A percentile compares a stretch with the other conserved stretches of the same genome.
These are phyloP conservation scores for Claviceps paspali DNA, from an alignment of 2,329 filamentous ascomycete genomes.

Conservation along the genomic window DNA sequence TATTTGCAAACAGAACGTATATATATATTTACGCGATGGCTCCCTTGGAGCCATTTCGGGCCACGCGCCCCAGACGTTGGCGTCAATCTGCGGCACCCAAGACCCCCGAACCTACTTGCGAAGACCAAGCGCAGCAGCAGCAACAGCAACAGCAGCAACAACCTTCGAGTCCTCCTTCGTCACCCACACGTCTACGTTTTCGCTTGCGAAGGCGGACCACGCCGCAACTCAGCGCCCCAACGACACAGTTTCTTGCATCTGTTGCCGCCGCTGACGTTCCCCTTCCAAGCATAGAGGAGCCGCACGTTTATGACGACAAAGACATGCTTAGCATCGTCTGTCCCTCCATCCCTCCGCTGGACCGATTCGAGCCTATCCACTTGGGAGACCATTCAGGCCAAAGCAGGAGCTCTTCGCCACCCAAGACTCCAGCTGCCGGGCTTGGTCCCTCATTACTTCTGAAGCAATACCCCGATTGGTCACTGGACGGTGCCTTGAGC, in stretches of 20 bases:
- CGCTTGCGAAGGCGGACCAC: conserved; percentile 39
- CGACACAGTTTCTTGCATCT: conserved; percentile 51
- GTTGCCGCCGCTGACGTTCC: conserved; percentile 50
- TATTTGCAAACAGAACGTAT: conserved; percentile 10
- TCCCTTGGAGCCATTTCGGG: conserved; percentile 28
- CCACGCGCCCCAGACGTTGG: conserved; percentile 28
- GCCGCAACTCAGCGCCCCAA: conserved; percentile 38
- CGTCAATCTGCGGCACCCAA: conserved; percentile 25
- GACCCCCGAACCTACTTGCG: conserved; percentile 36
- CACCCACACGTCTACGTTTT: conserved; percentile 32
- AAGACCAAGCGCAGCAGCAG: conserved; percentile 23
- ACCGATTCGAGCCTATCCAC: conserved; percentile 17
- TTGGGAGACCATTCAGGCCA: conserved; percentile 17
- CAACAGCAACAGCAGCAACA: neutral
- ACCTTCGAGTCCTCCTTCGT: conserved; percentile 15
- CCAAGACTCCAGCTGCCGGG: conserved; percentile 42
- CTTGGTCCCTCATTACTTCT: conserved; percentile 27
- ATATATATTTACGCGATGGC: conserved; percentile 21
- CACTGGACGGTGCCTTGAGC: conserved; percentile 39
- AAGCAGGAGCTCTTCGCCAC: conserved; percentile 33
- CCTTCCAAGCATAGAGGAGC: conserved; percentile 48
- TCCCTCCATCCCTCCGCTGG: conserved; percentile 18
- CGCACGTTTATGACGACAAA: conserved; percentile 26
- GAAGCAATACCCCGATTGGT: conserved; percentile 41
- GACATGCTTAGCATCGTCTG: conserved; percentile 25